phyloP scores from a whole-genome alignment of 768 basidiomycete species.

The Leucocoprinus birnbaumii region DNA sequence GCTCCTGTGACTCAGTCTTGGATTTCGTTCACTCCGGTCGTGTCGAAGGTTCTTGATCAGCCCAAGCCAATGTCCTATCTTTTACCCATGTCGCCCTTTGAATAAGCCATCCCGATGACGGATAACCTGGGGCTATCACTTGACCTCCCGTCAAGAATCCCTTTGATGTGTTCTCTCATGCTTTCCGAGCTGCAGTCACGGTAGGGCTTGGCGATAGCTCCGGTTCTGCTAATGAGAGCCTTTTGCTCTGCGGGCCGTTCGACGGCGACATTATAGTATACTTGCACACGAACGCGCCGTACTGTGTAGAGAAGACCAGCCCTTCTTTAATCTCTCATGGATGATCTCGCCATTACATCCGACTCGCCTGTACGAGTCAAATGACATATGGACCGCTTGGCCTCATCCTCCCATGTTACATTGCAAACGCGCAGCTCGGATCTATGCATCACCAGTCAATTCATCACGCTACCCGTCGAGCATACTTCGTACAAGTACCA shows the following conservation, averaged over 20 bases:
- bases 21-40: not conserved
- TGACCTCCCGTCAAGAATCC: conserved; percentile 1
- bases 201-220: not conserved
- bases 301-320: too few species aligned
- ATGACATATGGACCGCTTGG: not conserved
- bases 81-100: not conserved
- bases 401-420: not conserved
- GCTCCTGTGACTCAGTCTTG: not conserved
- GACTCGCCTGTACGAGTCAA: not conserved
- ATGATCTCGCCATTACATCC: conserved; percentile 3
- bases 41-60: not conserved
- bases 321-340: not conserved
- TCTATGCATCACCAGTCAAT: too few species aligned
- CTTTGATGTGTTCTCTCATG: not conserved
- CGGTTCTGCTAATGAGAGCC: not conserved
- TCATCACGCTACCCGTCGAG: not conserved
- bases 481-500: not conserved
- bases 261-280: too few species aligned
- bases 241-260: too few species aligned
- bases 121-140: conserved; percentile 1
- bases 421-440: too few species aligned
- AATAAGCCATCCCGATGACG: not conserved
- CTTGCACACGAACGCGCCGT: too few species aligned
- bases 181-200: not conserved
- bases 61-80: not conserved